Conservation (phyloP, 352 stramenopile species). For the Phytophthora lateralis region DNA sequence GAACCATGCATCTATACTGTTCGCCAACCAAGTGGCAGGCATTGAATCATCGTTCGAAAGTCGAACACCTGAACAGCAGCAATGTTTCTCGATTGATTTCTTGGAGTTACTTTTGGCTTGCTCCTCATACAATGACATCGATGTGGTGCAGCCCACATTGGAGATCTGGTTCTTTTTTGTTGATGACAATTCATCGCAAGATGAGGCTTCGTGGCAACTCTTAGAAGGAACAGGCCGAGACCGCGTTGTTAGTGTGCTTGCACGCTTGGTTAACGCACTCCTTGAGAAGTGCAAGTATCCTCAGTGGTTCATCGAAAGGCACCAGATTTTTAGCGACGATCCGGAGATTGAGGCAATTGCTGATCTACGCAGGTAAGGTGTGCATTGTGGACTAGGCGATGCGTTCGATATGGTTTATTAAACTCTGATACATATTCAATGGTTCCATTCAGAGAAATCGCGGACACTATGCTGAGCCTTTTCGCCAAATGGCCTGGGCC, state of each 20-base stretch:
- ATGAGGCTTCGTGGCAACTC: slow-evolving; percentile 48
- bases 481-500: slow-evolving; percentile 81
- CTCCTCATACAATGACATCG: slow-evolving; percentile 55
- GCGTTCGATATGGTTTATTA: neutral
- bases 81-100: slow-evolving; percentile 39
- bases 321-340: slow-evolving; percentile 64
- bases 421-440: neutral
- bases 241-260: slow-evolving; percentile 52
- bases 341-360: slow-evolving; percentile 57
- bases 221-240: slow-evolving; percentile 38
- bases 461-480: slow-evolving; percentile 79
- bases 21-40: slow-evolving; percentile 24
- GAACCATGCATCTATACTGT: slow-evolving; percentile 44
- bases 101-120: slow-evolving; percentile 70
- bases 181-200: slow-evolving; percentile 52
- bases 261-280: slow-evolving; percentile 68
- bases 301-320: slow-evolving; percentile 53
- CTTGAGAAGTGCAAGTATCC: slow-evolving; percentile 74
- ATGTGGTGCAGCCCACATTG: slow-evolving; percentile 72
- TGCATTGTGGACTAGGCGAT: neutral
- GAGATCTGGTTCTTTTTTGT: slow-evolving; percentile 92
- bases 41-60: neutral
- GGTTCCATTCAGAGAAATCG: slow-evolving; percentile 61
- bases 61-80: slow-evolving; percentile 5
- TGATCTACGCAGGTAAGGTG: slow-evolving; percentile 56